phyloP scores from a whole-genome alignment of 352 stramenopile species.

The Phytophthora ohioensis region DNA sequence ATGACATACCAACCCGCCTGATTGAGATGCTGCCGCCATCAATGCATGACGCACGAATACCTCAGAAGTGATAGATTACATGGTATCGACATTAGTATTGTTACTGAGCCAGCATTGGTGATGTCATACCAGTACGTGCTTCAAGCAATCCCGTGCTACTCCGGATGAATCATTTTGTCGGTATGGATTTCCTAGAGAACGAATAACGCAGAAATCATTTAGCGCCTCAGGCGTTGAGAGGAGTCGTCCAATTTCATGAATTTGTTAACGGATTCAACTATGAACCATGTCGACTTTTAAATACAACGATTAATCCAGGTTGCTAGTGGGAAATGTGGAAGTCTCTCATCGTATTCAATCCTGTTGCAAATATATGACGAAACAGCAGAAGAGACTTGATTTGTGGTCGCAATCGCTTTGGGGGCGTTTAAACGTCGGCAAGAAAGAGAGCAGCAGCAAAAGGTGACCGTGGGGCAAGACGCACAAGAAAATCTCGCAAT shows the following conservation, averaged over 20 bases:
- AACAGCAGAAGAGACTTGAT: slow-evolving; percentile 4
- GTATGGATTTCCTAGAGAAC: background rate
- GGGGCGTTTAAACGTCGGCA: slow-evolving; percentile 3
- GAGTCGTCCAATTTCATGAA: background rate
- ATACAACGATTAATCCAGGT: background rate
- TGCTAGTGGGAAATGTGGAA: background rate
- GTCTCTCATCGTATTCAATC: background rate
- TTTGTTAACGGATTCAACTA: slow-evolving; percentile 13
- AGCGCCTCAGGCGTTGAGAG: background rate
- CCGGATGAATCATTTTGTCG: background rate
- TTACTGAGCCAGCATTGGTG: slow-evolving; percentile 7
- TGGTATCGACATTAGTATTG: slow-evolving; percentile 8
- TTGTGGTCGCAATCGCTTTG: slow-evolving; percentile 1
- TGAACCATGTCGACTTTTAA: slow-evolving; percentile 2
- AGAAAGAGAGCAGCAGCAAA: background rate
- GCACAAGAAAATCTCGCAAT: background rate
- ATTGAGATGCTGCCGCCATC: slow-evolving; percentile 3
- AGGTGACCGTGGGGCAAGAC: too few species aligned
- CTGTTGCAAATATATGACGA: slow-evolving; percentile 7
- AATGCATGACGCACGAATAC: background rate
- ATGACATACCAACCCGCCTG: background rate
- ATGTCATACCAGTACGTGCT: background rate
- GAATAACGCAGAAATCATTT: background rate
- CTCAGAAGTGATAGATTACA: background rate
- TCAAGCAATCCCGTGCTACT: slow-evolving; percentile 3